Evolutionary conservation across 306 rosid species (phyloP), one percentile per base, ranked within the genome.

Genomic region (Glycyrrhiza uralensis): DNA sequence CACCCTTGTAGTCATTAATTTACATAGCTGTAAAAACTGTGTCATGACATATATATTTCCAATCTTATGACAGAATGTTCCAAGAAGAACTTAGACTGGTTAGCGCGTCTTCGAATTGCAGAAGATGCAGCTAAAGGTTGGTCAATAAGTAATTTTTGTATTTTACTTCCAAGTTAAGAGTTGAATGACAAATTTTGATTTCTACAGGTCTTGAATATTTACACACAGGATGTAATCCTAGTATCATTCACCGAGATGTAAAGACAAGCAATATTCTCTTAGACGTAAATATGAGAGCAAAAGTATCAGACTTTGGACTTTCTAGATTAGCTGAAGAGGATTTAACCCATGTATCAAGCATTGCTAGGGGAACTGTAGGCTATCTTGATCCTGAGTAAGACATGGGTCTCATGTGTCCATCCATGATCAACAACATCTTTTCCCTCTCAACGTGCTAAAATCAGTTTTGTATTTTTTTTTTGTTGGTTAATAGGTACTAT

Each of bases 101-200:
- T 85, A 77, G 30, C 81, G 61, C 96, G 96, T 57, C 92, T 92
- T 69, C 81, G 74, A 11, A 76, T 92, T 17, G 92, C 96, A 54
- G 96, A 92, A 85, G 92, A 92, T 86, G 88, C 97, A 50, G 94
- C 97, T n/a, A 92, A 88, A 87, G 97, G 97, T 75, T 39, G 62
- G 30, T 44, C 46, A 78, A 57, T 66, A 23, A 11, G 32, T 66
- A 58, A 39, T 54, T 78, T 15, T 39, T 33, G 26, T 57, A 58
- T 52, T 55, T 18, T 47, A 75, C 72, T 72, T 78, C 30, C 47
- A 39, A 41, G 61, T 32, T 78, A 57, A 66, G 32, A 51, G 49
- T 38, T 19, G 18, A 41, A 51, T 30, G 58, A 28, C 45, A 45
- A 55, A 67, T 55, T 73, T 63, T 29, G 14, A 11, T 67, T 19